phyloP scores from a whole-genome alignment of 495 filamentous ascomycete species.

The Podospora tetraspora region DNA sequence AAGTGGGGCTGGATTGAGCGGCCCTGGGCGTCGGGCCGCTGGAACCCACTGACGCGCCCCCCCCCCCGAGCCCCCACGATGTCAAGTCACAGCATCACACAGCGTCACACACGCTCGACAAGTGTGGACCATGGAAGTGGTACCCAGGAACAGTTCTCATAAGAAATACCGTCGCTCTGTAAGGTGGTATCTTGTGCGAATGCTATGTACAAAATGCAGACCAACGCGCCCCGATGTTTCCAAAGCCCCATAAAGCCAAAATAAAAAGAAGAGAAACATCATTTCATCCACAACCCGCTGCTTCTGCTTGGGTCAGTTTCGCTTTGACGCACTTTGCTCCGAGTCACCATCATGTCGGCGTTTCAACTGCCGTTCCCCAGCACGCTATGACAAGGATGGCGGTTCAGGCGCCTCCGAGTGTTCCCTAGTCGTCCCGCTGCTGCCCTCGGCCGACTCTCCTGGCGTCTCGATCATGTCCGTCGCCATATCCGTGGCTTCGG shows the following conservation, averaged over 20 bases:
- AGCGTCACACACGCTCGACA: neutral
- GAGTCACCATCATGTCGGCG: neutral
- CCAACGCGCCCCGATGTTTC: neutral
- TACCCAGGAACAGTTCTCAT: neutral
- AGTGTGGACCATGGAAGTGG: neutral
- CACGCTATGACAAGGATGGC: neutral
- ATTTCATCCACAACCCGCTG: neutral
- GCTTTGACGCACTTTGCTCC: neutral
- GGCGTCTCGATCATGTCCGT: neutral
- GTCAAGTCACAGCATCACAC: neutral
- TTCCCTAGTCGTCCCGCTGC: neutral
- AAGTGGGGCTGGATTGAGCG: neutral
- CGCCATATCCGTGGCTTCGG: neutral
- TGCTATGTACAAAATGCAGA: slow-evolving; percentile 1
- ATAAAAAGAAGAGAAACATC: neutral
- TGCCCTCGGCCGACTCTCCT: neutral
- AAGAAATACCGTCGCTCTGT: neutral
- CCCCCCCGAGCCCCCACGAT: neutral
- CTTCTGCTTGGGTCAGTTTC: neutral
- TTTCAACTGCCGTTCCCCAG: neutral
- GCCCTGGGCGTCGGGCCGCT: neutral
- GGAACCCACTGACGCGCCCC: neutral
- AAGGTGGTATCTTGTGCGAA: slow-evolving; percentile 9
- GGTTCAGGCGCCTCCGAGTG: neutral
- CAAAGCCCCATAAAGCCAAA: neutral